Evolutionary conservation across 1,284 basidiomycete species (phyloP).

Genomic region (Cerioporus squamosus): DNA sequence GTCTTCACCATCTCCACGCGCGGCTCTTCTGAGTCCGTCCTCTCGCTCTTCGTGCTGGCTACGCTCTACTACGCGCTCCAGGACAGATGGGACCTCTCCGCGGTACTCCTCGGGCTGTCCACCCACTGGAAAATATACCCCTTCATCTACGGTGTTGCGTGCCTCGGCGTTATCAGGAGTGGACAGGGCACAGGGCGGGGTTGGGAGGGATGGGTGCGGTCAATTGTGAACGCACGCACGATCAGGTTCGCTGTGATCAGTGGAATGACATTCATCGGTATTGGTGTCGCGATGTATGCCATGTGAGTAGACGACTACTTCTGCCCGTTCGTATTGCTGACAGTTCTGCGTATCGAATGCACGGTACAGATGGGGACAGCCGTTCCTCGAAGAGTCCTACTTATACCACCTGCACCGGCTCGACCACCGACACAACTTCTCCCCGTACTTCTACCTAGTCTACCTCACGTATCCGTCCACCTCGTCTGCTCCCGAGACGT

Average conservation of each 20-base stretch:
- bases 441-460: constrained; percentile 94
- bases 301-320: constrained; percentile 60
- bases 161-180: constrained; percentile 67
- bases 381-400: constrained; percentile 92
- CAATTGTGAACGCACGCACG: constrained; percentile 58
- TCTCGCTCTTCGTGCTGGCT: constrained; percentile 81
- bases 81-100: constrained; percentile 62
- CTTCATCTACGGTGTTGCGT: constrained; percentile 84
- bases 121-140: constrained; percentile 98
- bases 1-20: constrained; percentile 96
- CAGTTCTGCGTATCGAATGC: not conserved
- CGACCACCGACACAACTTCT: constrained; percentile 98
- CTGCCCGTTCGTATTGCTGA: not conserved
- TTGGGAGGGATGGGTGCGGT: constrained; percentile 39
- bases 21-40: constrained; percentile 91
- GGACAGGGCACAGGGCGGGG: constrained; percentile 26
- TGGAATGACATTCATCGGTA: constrained; percentile 66
- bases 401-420: constrained; percentile 90
- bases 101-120: constrained; percentile 75
- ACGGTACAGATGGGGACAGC: constrained; percentile 82
- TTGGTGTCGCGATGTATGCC: constrained; percentile 73
- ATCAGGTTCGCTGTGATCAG: constrained; percentile 74
- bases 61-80: constrained; percentile 68
- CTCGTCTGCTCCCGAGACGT: constrained; percentile 33
- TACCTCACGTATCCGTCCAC: constrained; percentile 75